Evolutionary conservation across 1,139 yeast species (phyloP).

Genomic region (Fermentozyma sake): DNA sequence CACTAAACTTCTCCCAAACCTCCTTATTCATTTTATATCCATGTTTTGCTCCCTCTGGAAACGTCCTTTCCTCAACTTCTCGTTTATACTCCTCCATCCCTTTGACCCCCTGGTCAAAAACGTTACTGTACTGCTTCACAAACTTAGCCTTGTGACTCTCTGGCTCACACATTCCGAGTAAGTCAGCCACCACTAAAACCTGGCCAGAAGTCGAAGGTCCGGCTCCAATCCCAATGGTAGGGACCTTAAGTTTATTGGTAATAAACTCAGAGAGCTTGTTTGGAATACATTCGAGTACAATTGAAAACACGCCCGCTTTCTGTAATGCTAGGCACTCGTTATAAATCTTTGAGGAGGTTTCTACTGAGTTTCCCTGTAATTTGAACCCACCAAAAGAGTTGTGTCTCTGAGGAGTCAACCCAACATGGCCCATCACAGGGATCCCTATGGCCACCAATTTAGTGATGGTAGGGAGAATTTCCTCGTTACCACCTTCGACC

Average conservation of each 20-base stretch:
- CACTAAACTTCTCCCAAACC: constrained; percentile 47
- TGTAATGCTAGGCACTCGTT: constrained; percentile 70
- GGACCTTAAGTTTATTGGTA: constrained; percentile 56
- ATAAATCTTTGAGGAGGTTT: constrained; percentile 54
- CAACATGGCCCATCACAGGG: constrained; percentile 90
- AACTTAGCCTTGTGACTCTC: constrained; percentile 57
- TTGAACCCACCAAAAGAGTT: constrained; percentile 81
- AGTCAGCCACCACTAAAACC: constrained; percentile 81
- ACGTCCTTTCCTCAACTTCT: constrained; percentile 53
- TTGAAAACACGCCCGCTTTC: constrained; percentile 70
- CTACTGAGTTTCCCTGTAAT: constrained; percentile 68
- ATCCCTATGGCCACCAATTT: constrained; percentile 64
- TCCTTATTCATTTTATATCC: constrained; percentile 70
- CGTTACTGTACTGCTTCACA: constrained; percentile 63
- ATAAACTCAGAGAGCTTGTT: constrained; percentile 62
- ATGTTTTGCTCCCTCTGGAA: constrained; percentile 63
- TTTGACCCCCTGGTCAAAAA: constrained; percentile 44
- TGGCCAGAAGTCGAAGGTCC: constrained; percentile 85
- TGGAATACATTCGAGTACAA: constrained; percentile 87
- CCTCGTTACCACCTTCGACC: constrained; percentile 76
- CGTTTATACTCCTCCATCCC: constrained; percentile 51
- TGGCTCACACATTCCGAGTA: constrained; percentile 70
- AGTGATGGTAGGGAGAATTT: constrained; percentile 41
- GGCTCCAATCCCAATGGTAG: constrained; percentile 96
- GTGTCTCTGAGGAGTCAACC: constrained; percentile 86